phyloP scores from a whole-genome alignment of 2,329 filamentous ascomycete genomes.

The Endoconidiophora laricicola region DNA sequence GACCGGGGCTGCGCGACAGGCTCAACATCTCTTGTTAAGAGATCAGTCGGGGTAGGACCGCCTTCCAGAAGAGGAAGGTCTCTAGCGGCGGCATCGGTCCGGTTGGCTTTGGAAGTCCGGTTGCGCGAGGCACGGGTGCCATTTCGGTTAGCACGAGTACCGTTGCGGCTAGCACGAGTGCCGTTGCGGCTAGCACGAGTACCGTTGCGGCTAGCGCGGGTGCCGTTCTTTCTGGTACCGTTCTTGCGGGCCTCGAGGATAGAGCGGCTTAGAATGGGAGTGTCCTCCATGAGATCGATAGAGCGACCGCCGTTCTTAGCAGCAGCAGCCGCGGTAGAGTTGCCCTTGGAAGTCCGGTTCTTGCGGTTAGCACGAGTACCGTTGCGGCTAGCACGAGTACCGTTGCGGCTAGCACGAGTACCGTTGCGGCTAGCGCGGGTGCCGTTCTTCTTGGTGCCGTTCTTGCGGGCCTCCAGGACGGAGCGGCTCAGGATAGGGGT shows the following conservation, averaged over 20 bases:
- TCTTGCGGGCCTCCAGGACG: conserved; percentile 1
- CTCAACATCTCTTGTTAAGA: neutral
- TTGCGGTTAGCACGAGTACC: neutral
- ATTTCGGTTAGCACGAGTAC: neutral
- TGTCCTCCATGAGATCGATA: neutral
- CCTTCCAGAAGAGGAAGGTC: neutral
- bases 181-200: neutral
- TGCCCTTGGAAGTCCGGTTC: conserved; percentile 2
- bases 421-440: neutral
- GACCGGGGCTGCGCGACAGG: neutral
- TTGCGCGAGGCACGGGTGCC: neutral
- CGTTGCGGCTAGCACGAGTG: neutral
- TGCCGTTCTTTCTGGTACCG: neutral
- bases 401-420: neutral
- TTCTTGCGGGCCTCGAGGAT: conserved; percentile 3
- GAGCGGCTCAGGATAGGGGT: neutral
- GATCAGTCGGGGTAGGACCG: neutral
- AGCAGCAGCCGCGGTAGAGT: neutral
- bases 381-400: neutral
- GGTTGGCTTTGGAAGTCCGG: neutral
- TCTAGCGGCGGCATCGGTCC: neutral
- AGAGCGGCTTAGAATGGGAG: neutral
- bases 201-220: neutral
- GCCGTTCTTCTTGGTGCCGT: conserved; percentile 3
- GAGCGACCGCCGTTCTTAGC: neutral